phyloP scores from a whole-genome alignment of 2,329 filamentous ascomycete genomes.

The Fusarium abutilonis region DNA sequence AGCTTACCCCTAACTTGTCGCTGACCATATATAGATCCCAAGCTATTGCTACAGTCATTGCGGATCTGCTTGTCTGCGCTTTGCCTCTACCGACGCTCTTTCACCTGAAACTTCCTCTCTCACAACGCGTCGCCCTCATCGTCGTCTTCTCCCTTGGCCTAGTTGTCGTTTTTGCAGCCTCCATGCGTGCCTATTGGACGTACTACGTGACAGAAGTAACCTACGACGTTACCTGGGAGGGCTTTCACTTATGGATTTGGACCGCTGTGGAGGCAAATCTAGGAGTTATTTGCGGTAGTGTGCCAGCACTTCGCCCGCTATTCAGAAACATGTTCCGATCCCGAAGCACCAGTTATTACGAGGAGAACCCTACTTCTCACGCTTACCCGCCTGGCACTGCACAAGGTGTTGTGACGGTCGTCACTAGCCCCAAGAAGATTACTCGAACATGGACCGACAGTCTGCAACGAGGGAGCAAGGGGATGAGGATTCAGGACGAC shows the following conservation, averaged over 20 bases:
- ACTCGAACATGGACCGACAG: conserved; percentile 35
- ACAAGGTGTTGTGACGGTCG: conserved; percentile 27
- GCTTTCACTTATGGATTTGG: conserved; percentile 55
- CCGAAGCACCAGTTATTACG: conserved; percentile 41
- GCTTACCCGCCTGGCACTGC: conserved; percentile 33
- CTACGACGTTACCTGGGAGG: conserved; percentile 55
- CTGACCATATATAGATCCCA: conserved; percentile 42
- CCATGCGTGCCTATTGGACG: conserved; percentile 52
- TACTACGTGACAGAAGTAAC: conserved; percentile 49
- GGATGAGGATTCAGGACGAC: conserved; percentile 41
- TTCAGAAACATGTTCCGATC: conserved; percentile 42
- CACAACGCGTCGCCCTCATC: conserved; percentile 50
- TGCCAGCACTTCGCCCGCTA: conserved; percentile 49
- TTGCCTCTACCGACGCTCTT: conserved; percentile 52
- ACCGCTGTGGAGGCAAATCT: conserved; percentile 55
- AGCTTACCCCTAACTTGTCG: neutral
- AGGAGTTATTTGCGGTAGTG: conserved; percentile 55
- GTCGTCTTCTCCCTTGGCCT: conserved; percentile 52
- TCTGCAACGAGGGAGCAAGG: conserved; percentile 36
- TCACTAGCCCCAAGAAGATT: conserved; percentile 27
- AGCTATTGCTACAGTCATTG: conserved; percentile 47
- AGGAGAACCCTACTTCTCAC: conserved; percentile 31
- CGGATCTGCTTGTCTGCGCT: conserved; percentile 52
- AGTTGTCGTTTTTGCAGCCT: conserved; percentile 51
- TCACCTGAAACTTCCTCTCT: conserved; percentile 46